Base-by-base conservation (phyloP, 2,329 filamentous ascomycete species). In the Cladophialophora chaetospira region DNA sequence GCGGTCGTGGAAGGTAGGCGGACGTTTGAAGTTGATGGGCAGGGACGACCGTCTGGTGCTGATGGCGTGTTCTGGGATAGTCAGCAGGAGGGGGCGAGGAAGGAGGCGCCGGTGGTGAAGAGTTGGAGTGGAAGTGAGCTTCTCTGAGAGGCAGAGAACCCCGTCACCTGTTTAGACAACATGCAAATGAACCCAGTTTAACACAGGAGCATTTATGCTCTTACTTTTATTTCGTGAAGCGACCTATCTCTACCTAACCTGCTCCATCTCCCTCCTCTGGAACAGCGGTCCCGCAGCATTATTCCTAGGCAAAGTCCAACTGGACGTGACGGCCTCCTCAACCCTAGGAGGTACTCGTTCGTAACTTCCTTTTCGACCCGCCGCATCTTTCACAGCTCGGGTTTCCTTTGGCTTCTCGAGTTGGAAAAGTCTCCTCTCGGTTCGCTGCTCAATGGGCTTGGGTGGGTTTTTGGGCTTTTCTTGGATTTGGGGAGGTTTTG, bases 101-200 rank as follows among this genome's bases (percentile, higher is more conserved):
- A 66, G 62, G 78, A 79, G 54, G 71, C 76, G 25, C 83, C 84
- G 9, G 69, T 79, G 31, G 72, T 86, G 13, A 84, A 81, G 65
- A 65, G 69, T 35, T 75, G 77, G 64, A 73, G 67, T 46, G 70
- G 48, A 11, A 60, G 53, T 19, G 59, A 62, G 17, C 48, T 60
- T 21, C 29, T 62, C 31, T 11, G 35, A n/a, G 40, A 21, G 10
- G 25, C 13, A 9, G 25, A 23, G 43, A 40, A n/a, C 10, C 31
- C n/a, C 2, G 26, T 36, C 13, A 19, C 15, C 36, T 4, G 11
- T 8, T 21, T 3, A 40, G 8, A 11, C 11, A 9, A 19, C 15
- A 4, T n/a, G n/a, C n/a, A n/a, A n/a, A n/a, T n/a, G n/a, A n/a
- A n/a, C n/a, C n/a, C n/a, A n/a, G n/a, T n/a, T n/a, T n/a, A n/a